A percentile compares a stretch with the other conserved stretches of the same genome.
Evolutionary conservation across 148 eudicot species (phyloP).

Genomic region (Chenopodium formosanum): DNA sequence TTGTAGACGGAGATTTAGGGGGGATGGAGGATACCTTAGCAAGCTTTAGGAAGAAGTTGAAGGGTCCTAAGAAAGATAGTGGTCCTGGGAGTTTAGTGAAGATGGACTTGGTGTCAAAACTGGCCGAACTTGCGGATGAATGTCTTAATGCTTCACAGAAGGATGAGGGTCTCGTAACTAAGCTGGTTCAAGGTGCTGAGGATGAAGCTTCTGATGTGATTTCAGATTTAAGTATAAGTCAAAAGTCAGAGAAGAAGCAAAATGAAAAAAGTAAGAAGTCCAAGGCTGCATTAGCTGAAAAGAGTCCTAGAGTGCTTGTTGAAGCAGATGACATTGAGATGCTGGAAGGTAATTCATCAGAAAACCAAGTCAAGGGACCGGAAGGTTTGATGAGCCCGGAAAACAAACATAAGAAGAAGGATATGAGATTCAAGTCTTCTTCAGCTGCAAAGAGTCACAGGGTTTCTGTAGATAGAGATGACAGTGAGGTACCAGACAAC

Average conservation of each 20-base stretch:
- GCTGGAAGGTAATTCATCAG: constrained; percentile 12
- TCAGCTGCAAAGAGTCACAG: constrained; percentile 22
- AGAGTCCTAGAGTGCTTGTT: constrained; percentile 4
- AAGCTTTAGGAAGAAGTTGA: constrained; percentile 78
- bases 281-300: constrained; percentile 12
- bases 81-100: constrained; percentile 29
- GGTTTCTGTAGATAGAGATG: constrained; percentile 14
- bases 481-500: constrained; percentile 24
- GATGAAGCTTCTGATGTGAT: constrained; percentile 26
- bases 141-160: constrained; percentile 25
- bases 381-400: constrained; percentile 2
- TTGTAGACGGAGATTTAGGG: constrained; percentile 48
- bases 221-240: constrained; percentile 19
- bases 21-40: constrained; percentile 96
- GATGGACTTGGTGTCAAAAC: constrained; percentile 25
- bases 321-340: constrained; percentile 14
- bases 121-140: constrained; percentile 30
- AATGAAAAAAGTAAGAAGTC: constrained; percentile 18
- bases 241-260: constrained; percentile 18
- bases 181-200: constrained; percentile 20
- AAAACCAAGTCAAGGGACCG: constrained; percentile 6
- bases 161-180: constrained; percentile 25
- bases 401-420: constrained; percentile 30
- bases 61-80: constrained; percentile 70
- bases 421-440: constrained; percentile 32